Evolutionary conservation across 257 asterid species (phyloP).

Genomic region (Capsicum rhomboideum): DNA sequence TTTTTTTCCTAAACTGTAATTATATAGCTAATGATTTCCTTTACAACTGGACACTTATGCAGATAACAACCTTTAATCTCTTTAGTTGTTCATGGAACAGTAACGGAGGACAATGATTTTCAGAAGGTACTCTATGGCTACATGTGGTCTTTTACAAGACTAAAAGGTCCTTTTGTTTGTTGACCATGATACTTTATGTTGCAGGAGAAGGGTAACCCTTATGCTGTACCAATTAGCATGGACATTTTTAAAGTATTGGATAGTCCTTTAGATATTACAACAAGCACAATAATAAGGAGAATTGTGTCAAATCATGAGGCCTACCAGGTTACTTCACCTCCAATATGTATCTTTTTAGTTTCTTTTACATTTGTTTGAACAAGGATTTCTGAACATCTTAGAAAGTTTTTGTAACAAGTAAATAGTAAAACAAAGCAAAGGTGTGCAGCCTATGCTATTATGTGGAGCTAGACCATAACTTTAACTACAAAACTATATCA

Average conservation of each 20-base stretch:
- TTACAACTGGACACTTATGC: conserved; percentile 12
- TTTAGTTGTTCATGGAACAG: conserved; percentile 81
- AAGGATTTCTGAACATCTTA: neutral
- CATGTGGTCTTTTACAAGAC: neutral
- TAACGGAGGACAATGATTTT: conserved; percentile 74
- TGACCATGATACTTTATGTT: conserved; percentile 11
- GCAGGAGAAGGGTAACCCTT: conserved; percentile 67
- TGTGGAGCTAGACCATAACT: neutral
- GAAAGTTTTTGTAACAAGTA: neutral
- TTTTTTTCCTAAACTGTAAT: neutral
- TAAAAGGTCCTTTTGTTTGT: neutral
- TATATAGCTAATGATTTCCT: neutral
- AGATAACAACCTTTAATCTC: conserved; percentile 88
- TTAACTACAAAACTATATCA: neutral
- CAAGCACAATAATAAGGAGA: conserved; percentile 90
- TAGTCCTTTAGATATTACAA: conserved; percentile 85
- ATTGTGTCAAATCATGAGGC: conserved; percentile 90
- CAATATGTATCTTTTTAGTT: neutral
- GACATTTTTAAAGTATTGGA: conserved; percentile 64
- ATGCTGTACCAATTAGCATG: conserved; percentile 60
- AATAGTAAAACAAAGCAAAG: neutral
- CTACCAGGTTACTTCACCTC: conserved; percentile 52
- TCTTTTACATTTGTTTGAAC: neutral
- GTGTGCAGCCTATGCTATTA: neutral
- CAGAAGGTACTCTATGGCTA: conserved; percentile 48